Evolutionary conservation across 1,139 yeast genomes (phyloP).

Genomic region (Diutina scorzettiae): DNA sequence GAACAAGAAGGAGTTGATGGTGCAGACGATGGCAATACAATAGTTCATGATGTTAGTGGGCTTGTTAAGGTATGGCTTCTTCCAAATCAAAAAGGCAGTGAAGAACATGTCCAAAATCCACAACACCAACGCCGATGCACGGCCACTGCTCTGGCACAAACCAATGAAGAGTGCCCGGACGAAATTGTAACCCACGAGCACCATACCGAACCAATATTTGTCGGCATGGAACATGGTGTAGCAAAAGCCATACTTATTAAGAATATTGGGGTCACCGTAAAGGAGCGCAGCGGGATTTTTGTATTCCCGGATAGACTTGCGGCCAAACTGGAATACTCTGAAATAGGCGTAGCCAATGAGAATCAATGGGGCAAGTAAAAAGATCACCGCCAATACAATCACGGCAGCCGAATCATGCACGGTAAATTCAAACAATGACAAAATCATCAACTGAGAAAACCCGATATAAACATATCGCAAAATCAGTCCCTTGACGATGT

Average conservation of each 20-base stretch:
- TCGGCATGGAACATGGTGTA: conserved; percentile 74
- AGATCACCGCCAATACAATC: conserved; percentile 54
- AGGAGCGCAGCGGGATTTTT: conserved; percentile 69
- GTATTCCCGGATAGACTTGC: conserved; percentile 36
- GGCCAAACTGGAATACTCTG: conserved; percentile 48
- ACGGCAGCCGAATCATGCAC: conserved; percentile 64
- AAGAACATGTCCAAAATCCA: conserved; percentile 57
- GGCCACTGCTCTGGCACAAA: conserved; percentile 59
- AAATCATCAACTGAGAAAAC: conserved; percentile 55
- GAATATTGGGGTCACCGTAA: conserved; percentile 54
- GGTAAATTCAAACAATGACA: conserved; percentile 68
- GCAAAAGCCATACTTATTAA: conserved; percentile 64
- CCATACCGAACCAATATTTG: conserved; percentile 65
- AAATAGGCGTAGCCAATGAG: conserved; percentile 49
- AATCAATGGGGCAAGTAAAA: conserved; percentile 42
- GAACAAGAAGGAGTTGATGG: conserved; percentile 62
- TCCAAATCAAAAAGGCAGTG: conserved; percentile 43
- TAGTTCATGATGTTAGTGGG: conserved; percentile 61
- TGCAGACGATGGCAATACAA: conserved; percentile 48
- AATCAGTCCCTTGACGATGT: conserved; percentile 53
- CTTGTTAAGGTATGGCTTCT: conserved; percentile 57
- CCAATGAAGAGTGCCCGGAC: conserved; percentile 54
- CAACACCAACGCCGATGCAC: conserved; percentile 52
- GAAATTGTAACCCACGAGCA: conserved; percentile 41
- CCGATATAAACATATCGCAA: conserved; percentile 66